Evolutionary conservation across 352 stramenopile species (phyloP), one percentile per base, ranked within the genome.

Genomic region (Globisporangium solare): DNA sequence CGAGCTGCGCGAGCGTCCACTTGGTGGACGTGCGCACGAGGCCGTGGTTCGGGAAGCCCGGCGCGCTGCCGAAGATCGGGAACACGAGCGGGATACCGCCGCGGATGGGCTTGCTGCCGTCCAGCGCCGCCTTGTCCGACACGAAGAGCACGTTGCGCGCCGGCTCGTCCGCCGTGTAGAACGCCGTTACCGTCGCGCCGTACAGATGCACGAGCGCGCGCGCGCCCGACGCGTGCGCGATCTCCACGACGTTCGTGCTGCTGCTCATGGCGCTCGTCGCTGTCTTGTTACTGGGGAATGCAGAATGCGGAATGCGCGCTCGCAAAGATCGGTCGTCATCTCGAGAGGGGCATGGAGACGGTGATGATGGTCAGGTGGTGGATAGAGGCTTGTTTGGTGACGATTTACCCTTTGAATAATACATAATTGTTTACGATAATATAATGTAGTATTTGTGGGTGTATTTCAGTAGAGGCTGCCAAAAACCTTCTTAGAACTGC

Each of bases 1-100:
- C 27, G 27, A 88, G 52, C 48, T 88, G 62, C 40, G 49, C 64
- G 32, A 91, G 68, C 55, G 68, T 73, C 84, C 84, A 94, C 45
- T 88, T 52, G 31, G 67, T 81, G 27, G 71, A 68, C 6, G 73
- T 88, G 40, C 96, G 88, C 37, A 94, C 86, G 68, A 98, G 98
- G 31, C 96, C 96, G 76, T 99, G 96, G 65, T 97, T 95, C 1
- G 89, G 88, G 61, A 97, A 96, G 8, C 76, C 81, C n/a, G 74
- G 57, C 7, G 79, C 83, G 40, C 70, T 74, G 54, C 94, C 95
- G 68, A 99, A 99, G 51, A 98, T 88, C 35, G 96, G 96, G 75
- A 98, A 99, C 41, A 98, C 94, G 20, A 99, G 67, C 35, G 96
- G 96, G 48, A 98, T 97, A 35, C 95, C 95, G 55, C 96, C 96